phyloP scores from a whole-genome alignment of 805 yeast species.

The Lachancea sp. region DNA sequence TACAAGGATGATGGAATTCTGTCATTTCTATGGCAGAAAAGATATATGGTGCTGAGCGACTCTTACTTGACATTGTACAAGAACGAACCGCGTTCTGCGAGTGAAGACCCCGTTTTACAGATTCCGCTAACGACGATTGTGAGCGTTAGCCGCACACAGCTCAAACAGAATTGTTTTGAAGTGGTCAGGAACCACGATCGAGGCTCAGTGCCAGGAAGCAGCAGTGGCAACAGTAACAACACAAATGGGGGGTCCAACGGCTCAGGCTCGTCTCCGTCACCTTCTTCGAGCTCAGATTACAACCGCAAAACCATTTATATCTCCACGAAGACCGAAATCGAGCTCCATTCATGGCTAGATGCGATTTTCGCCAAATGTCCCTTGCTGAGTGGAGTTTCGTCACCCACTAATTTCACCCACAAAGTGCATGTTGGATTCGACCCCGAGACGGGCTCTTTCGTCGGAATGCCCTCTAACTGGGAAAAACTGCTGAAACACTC shows the following conservation, averaged over 20 bases:
- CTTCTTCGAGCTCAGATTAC: conserved; percentile 15
- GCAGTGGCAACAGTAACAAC: neutral
- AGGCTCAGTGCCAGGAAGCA: conserved; percentile 9
- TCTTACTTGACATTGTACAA: conserved; percentile 70
- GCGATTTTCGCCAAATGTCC: conserved; percentile 76
- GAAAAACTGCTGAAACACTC: conserved; percentile 75
- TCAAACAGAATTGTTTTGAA: conserved; percentile 78
- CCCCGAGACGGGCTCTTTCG: conserved; percentile 77
- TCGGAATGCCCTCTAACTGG: conserved; percentile 95
- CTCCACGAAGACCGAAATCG: conserved; percentile 70
- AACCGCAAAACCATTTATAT: conserved; percentile 60
- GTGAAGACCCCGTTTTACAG: conserved; percentile 42
- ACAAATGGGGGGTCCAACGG: neutral
- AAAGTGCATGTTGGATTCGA: conserved; percentile 86
- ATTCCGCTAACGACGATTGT: conserved; percentile 54
- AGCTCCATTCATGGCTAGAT: conserved; percentile 85
- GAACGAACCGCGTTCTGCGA: conserved; percentile 39
- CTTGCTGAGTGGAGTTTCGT: conserved; percentile 59
- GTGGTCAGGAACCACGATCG: conserved; percentile 46
- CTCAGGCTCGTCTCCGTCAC: conserved; percentile 13
- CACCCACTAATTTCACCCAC: conserved; percentile 92
- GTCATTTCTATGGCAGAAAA: conserved; percentile 87
- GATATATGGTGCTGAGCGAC: conserved; percentile 73
- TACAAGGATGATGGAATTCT: conserved; percentile 89
- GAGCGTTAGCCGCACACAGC: conserved; percentile 59